A percentile compares a stretch with the other conserved stretches of the same genome.
Conservation (phyloP, 257 asterid species). For the Misopates orontium region DNA sequence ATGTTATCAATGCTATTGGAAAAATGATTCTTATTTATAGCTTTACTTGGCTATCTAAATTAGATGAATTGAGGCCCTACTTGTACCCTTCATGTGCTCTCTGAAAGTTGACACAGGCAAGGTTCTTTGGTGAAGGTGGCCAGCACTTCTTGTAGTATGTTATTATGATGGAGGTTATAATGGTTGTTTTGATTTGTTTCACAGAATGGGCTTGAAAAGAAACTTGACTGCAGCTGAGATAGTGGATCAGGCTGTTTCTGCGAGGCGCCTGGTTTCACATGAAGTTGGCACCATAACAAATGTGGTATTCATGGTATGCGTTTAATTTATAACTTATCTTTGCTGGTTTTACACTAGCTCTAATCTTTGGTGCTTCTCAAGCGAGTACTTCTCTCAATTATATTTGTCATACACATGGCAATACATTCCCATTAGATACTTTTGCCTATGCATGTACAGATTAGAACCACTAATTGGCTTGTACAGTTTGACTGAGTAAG, state of each 20-base stretch:
- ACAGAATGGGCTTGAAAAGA: constrained; percentile 94
- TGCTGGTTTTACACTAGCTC: constrained; percentile 7
- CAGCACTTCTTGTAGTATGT: constrained; percentile 8
- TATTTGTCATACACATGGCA: neutral
- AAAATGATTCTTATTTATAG: too few relatives aligned
- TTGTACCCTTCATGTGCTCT: neutral
- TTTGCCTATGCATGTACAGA: constrained; percentile 17
- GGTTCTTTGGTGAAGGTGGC: constrained; percentile 4
- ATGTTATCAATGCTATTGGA: too few relatives aligned
- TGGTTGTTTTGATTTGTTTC: constrained; percentile 29
- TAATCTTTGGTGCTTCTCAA: neutral
- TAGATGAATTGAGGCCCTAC: too few relatives aligned
- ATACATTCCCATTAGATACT: neutral
- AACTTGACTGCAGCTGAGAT: constrained; percentile 86
- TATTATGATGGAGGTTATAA: neutral
- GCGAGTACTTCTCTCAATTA: too few relatives aligned
- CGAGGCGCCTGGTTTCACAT: constrained; percentile 71
- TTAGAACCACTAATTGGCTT: neutral
- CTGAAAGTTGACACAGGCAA: neutral
- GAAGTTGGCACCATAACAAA: constrained; percentile 81
- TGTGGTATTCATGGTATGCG: constrained; percentile 90
- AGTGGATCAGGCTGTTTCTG: constrained; percentile 94
- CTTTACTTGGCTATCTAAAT: too few relatives aligned
- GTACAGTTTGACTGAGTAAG: neutral
- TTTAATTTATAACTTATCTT: neutral